These are phyloP conservation scores for Geosmithia putterillii DNA, from an alignment of 2,329 filamentous ascomycete species.

Conservation along the genomic window DNA sequence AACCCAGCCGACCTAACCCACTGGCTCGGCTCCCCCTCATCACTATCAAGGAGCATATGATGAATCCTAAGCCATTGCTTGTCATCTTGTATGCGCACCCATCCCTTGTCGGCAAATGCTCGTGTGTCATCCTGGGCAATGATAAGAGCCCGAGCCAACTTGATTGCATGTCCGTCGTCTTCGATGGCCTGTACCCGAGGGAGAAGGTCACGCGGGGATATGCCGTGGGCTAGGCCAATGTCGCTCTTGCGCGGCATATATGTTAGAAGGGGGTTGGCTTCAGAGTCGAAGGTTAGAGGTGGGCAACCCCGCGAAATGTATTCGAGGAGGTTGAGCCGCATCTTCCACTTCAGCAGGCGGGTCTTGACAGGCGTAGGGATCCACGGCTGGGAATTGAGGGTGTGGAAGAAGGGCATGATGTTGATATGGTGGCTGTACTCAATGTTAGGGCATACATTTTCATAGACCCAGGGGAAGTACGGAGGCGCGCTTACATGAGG, in stretches of 20 bases:
- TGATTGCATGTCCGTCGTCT: conserved; percentile 76
- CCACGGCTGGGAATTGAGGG: conserved; percentile 49
- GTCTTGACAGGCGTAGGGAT: conserved; percentile 47
- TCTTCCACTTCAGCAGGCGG: conserved; percentile 72
- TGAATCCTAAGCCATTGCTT: conserved; percentile 48
- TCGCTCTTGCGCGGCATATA: conserved; percentile 41
- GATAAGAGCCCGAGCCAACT: conserved; percentile 58
- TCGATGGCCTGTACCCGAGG: conserved; percentile 31
- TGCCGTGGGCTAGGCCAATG: conserved; percentile 5
- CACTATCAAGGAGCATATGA: conserved; percentile 50
- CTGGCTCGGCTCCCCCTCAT: conserved; percentile 34
- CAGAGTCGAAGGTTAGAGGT: conserved; percentile 26
- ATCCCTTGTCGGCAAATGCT: conserved; percentile 27
- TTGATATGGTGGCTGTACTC: conserved; percentile 61
- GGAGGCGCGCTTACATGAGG: conserved; percentile 31
- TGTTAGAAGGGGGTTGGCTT: conserved; percentile 39
- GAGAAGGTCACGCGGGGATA: conserved; percentile 35
- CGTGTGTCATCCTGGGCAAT: conserved; percentile 44
- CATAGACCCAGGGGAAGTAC: not conserved
- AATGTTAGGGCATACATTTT: not conserved
- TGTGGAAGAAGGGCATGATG: conserved; percentile 57
- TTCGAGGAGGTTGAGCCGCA: conserved; percentile 58
- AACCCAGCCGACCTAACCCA: conserved; percentile 56
- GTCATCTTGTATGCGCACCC: conserved; percentile 39
- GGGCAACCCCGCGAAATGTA: conserved; percentile 61